Evolutionary conservation across 345 rosid genomes (phyloP).

Genomic region (Ailanthus altissimus): DNA sequence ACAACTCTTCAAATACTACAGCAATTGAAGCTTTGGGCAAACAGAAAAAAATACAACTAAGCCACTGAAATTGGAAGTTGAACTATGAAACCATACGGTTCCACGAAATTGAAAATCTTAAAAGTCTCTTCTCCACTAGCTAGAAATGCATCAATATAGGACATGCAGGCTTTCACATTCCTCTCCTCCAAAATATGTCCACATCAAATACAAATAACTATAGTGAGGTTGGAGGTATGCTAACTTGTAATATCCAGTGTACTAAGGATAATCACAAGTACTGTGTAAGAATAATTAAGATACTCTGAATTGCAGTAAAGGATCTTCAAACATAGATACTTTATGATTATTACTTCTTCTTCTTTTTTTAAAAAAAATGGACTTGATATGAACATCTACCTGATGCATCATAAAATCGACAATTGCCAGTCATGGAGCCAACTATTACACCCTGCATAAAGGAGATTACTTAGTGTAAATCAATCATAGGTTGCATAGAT

Average conservation of each 20-base stretch:
- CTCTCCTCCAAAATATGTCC: not conserved
- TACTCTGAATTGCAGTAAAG: not conserved
- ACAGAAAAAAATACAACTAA: not conserved
- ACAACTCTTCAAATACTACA: not conserved
- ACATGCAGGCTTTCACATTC: not conserved
- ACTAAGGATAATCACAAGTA: too few relatives aligned
- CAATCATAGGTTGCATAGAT: not conserved
- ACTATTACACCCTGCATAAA: constrained; percentile 35
- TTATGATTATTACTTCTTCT: not conserved
- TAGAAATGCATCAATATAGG: not conserved
- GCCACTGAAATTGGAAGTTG: not conserved
- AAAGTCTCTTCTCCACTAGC: not conserved
- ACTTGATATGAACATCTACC: constrained; percentile 26
- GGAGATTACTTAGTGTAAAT: not conserved
- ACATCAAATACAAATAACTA: not conserved
- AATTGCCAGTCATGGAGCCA: constrained; percentile 42
- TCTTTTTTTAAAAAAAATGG: not conserved
- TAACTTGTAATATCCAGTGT: too few relatives aligned
- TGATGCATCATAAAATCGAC: constrained; percentile 42
- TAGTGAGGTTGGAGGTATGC: not conserved
- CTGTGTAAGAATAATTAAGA: too few relatives aligned
- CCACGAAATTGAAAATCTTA: not conserved
- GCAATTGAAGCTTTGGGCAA: not conserved
- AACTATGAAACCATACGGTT: too few relatives aligned
- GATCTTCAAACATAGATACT: not conserved